Evolutionary conservation across 164 flowering plant genomes (phyloP), one percentile per base, ranked within the genome.

Genomic region (Litsea cubeba): DNA sequence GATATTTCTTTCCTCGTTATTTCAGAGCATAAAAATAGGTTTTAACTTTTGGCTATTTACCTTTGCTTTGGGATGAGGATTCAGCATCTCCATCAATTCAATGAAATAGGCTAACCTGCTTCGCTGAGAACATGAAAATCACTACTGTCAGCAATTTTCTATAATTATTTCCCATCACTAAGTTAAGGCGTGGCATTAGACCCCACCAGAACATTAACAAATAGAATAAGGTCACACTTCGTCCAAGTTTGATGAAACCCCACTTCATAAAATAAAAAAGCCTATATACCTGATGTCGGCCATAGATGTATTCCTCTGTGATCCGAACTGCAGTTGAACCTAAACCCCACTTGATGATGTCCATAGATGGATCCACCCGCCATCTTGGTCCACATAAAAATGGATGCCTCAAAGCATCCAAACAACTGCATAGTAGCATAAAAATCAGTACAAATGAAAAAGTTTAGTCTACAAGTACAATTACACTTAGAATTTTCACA

Each of bases 321-420:
- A 95, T 95, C 71, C 93, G 85, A 69, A 92, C 87, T 46, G 97
- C 92, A 74, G 97, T 95, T 65, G 99, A 93, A 62, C 99, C 99
- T 72, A 95, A 90, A 76, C 97, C 92, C 99, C 99, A 95, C 81
- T 94, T 87, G 75, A 95, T 89, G 50, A 89, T 80, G 75, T 90
- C 91, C 87, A 93, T 82, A 26, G 99, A 89, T 65, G 93, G 91
- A 62, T 80, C 88, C 62, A 93, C 91, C 12, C 96, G 88, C 99
- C 99, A 95, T 81, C 88, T 88, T 46, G 99, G 99, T 70, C 99
- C 99, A 82, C 99, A 95, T 10, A 95, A 84, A 82, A 95, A 93
- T 46, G 98, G 99, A 80, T 95, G 99, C 77, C 92, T 89, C 74
- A 95, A 81, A 75, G 98, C 97, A 79, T 93, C 96, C 79, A 95